phyloP scores from a whole-genome alignment of 768 basidiomycete species.

The Sutorius australiensis region DNA sequence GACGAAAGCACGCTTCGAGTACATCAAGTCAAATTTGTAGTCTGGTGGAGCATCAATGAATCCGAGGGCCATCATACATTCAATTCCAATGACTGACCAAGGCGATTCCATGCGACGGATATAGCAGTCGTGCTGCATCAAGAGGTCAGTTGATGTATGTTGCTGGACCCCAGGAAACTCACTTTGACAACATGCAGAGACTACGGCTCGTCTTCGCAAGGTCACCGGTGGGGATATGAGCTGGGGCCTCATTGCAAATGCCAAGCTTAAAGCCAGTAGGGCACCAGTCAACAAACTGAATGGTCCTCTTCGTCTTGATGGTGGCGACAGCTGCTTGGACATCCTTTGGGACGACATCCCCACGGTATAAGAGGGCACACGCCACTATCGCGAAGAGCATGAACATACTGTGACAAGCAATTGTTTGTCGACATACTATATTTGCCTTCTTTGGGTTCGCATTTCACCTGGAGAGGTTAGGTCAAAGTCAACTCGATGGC shows the following conservation, averaged over 20 bases:
- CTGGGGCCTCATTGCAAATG: slow-evolving; percentile 95
- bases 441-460: slow-evolving; percentile 97
- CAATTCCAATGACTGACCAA: slow-evolving; percentile 41
- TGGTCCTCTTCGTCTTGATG: slow-evolving; percentile 97
- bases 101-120: slow-evolving; percentile 90
- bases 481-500: slow-evolving; percentile 1
- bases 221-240: slow-evolving; percentile 89
- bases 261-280: slow-evolving; percentile 98
- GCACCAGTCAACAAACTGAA: slow-evolving; percentile 98
- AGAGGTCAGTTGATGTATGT: neutral
- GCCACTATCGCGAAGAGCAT: slow-evolving; percentile 55
- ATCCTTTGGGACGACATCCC: slow-evolving; percentile 97
- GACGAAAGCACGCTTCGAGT: slow-evolving; percentile 91
- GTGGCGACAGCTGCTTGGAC: slow-evolving; percentile 86
- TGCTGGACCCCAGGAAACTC: slow-evolving; percentile 17
- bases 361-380: slow-evolving; percentile 88
- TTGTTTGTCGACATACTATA: slow-evolving; percentile 65
- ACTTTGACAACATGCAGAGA: slow-evolving; percentile 97
- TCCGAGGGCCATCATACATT: neutral
- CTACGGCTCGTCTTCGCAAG: slow-evolving; percentile 91
- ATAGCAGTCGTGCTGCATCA: slow-evolving; percentile 78
- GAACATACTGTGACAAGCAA: slow-evolving; percentile 6
- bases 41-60: slow-evolving; percentile 42
- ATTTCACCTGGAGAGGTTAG: slow-evolving; percentile 53
- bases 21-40: slow-evolving; percentile 98